phyloP scores from a whole-genome alignment of 306 rosid genomes.

The Biancaea sappan region DNA sequence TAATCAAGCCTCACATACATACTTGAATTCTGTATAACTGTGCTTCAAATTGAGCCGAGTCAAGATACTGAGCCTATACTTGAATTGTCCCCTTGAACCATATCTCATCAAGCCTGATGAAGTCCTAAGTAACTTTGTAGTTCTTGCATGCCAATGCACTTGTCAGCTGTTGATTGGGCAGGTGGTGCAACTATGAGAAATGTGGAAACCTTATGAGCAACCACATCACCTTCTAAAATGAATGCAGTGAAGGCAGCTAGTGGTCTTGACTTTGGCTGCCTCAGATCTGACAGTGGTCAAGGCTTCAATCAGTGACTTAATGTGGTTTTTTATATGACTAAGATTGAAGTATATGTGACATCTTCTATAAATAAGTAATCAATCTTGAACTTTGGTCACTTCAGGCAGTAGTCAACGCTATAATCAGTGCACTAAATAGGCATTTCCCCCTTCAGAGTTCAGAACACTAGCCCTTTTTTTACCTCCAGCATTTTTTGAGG shows the following conservation, averaged over 20 bases:
- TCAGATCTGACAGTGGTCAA: background rate
- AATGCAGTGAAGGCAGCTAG: background rate
- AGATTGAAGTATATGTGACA: background rate
- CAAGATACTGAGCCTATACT: background rate
- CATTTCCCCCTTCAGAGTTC: background rate
- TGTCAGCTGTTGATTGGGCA: background rate
- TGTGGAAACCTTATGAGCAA: background rate
- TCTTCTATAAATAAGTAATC: background rate
- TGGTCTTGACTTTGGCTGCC: background rate
- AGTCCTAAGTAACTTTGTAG: background rate
- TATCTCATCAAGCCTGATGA: background rate
- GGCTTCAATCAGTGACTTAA: background rate
- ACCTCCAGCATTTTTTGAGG: background rate
- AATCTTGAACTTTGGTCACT: background rate
- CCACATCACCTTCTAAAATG: background rate
- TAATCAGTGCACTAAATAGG: background rate
- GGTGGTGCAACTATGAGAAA: background rate
- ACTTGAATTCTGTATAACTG: background rate
- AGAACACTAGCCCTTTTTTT: background rate
- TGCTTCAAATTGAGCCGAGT: background rate
- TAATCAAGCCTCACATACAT: background rate
- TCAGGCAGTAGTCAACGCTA: background rate
- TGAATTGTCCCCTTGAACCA: background rate
- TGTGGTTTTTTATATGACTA: background rate
- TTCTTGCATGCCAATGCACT: background rate